Base-by-base conservation (phyloP, 305 asterid species). In the Solanum chacoense region DNA sequence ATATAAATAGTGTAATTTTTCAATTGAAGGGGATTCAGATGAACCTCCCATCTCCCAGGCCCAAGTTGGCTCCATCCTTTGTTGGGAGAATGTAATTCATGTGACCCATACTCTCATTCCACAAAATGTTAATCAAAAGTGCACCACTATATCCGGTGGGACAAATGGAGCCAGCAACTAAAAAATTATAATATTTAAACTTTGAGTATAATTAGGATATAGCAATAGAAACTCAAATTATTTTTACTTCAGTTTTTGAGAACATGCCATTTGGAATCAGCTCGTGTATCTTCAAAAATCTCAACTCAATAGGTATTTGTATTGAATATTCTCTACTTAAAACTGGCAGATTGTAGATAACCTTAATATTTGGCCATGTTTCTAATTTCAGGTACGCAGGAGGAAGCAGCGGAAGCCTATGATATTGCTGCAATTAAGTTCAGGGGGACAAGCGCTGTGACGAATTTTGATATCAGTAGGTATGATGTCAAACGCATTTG, bases 361-460 rank as follows among this genome's bases (percentile, higher is more conserved):
- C 18, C 37, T 7, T 80, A 26, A 26, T 28, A 80, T 40, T 40
- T 80, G 3, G 1, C 1, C 6, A 45, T 45, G 9, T 45, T 7
- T 83, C 26, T 24, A 55, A 18, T 35, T n/a, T 36, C 67, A 95
- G 98, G 98, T 85, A 96, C 98, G 28, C 98, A 95, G 87, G 98
- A 96, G 86, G 98, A 96, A 90, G 98, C 98, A 34, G 98, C 98
- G 1, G 98, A 96, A 55, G 98, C 97, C 9, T 96, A 95, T 32
- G 98, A 96, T 88, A 96, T 96, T 80, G 98, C 98, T 0, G 98
- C 98, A 0, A 96, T 96, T 12, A 96, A 95, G 91, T 95, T 96
- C 85, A 90, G 98, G 85, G 98, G 98, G 67, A 94, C 96, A 36
- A 93, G 96, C 28, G 98, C 98, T 0, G 98, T 96, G 8, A 96